Percentiles rank a stretch among this genome's conserved stretches.
Evolutionary conservation across 192 early-diverging fungal genomes (phyloP).

Genomic region (Coemansia sp.): DNA sequence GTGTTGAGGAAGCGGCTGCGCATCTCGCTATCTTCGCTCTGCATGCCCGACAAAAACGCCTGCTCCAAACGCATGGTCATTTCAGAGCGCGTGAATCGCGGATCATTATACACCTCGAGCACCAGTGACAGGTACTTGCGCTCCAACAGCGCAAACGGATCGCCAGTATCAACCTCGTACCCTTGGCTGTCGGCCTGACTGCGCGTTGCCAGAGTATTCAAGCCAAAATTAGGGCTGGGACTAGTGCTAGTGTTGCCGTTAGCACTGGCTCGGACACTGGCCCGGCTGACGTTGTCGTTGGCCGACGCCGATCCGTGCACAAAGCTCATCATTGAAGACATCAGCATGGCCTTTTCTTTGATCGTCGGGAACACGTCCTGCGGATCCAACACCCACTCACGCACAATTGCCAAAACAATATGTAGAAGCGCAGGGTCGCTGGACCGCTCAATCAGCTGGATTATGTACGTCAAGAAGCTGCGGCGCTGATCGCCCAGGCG

Average conservation of each 20-base stretch:
- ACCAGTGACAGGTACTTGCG: slow-evolving; percentile 91
- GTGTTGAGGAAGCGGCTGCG: slow-evolving; percentile 78
- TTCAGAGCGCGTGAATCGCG: slow-evolving; percentile 82
- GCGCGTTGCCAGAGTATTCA: background rate
- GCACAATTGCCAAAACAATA: slow-evolving; percentile 77
- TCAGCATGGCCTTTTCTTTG: slow-evolving; percentile 94
- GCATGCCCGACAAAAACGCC: slow-evolving; percentile 91
- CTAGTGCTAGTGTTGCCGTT: background rate
- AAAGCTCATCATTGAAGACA: slow-evolving; percentile 87
- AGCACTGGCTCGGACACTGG: slow-evolving; percentile 31
- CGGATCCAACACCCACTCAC: slow-evolving; percentile 83
- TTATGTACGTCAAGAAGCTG: slow-evolving; percentile 76
- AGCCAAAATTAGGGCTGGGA: background rate
- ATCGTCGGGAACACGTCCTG: slow-evolving; percentile 90
- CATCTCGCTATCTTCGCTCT: slow-evolving; percentile 74
- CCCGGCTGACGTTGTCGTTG: slow-evolving; percentile 43
- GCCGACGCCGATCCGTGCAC: slow-evolving; percentile 67
- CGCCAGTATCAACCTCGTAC: slow-evolving; percentile 2
- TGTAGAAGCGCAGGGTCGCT: slow-evolving; percentile 71
- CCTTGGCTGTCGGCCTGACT: background rate
- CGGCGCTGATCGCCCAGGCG: slow-evolving; percentile 83
- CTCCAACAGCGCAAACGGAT: slow-evolving; percentile 57
- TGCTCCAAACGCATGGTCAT: slow-evolving; percentile 90
- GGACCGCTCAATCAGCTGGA: slow-evolving; percentile 82
- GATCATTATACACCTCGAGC: slow-evolving; percentile 82